Conservation (phyloP, 345 rosid genomes). For the Erysimum cheiranthoides region DNA sequence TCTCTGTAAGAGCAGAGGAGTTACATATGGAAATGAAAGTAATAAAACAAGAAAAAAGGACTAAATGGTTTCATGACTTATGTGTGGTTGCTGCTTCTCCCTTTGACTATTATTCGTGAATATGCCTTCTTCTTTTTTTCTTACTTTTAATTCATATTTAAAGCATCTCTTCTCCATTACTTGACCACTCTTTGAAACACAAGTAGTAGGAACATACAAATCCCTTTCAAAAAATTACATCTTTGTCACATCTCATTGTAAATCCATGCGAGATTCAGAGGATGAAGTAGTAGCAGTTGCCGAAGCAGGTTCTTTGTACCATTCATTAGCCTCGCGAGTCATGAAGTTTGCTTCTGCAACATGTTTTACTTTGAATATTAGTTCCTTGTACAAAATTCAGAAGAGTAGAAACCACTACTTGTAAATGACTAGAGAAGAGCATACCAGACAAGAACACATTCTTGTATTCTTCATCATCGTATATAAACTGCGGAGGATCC, state of each 20-base stretch:
- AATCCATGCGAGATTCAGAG: constrained; percentile 43
- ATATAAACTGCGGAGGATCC: constrained; percentile 88
- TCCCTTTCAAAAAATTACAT: background rate
- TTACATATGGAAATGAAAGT: constrained; percentile 35
- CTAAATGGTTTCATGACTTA: constrained; percentile 56
- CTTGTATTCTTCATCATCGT: constrained; percentile 77
- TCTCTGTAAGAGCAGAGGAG: constrained; percentile 63
- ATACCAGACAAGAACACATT: constrained; percentile 90
- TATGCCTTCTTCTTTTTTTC: background rate
- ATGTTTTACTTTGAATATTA: constrained; percentile 2
- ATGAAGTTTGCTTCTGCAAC: constrained; percentile 86
- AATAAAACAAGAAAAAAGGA: constrained; percentile 46
- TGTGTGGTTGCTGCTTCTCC: constrained; percentile 51
- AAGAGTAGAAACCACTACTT: background rate
- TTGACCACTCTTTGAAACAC: background rate
- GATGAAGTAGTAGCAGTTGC: constrained; percentile 41
- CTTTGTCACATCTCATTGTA: constrained; percentile 34
- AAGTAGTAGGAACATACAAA: background rate
- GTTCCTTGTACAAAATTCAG: constrained; percentile 7
- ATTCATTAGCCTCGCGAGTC: constrained; percentile 71
- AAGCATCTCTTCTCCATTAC: constrained; percentile 1
- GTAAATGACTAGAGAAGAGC: constrained; percentile 11
- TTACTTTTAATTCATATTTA: background rate
- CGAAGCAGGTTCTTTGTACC: constrained; percentile 82
- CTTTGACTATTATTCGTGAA: constrained; percentile 23